phyloP scores from a whole-genome alignment of 768 basidiomycete species.

The Collybia mongolica region DNA sequence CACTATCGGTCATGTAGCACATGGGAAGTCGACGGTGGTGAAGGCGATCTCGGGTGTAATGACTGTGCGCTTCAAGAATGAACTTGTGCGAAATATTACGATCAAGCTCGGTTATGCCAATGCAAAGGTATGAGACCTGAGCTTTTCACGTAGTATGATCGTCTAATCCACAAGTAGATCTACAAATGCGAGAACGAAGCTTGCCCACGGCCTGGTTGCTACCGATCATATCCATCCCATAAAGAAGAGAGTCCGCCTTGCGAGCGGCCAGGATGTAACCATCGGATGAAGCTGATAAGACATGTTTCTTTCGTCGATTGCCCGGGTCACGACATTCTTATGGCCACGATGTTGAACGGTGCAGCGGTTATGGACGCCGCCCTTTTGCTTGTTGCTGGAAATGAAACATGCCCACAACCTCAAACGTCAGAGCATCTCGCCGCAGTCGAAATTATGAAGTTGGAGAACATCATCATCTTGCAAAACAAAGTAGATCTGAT shows the following conservation, averaged over 20 bases:
- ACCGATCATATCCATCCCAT: conserved; percentile 89
- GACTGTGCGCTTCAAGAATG: conserved; percentile 99
- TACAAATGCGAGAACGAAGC: conserved; percentile 96
- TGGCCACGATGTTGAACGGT: conserved; percentile 99
- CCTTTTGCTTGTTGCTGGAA: conserved; percentile 91
- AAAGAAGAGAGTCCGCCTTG: conserved; percentile 95
- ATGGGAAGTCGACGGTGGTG: conserved; percentile 95
- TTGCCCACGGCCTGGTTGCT: conserved; percentile 93
- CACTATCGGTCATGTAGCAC: conserved; percentile 98
- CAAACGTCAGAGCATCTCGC: conserved; percentile 99
- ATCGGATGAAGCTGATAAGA: conserved; percentile 86
- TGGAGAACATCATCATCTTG: conserved; percentile 95
- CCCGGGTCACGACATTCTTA: conserved; percentile 98
- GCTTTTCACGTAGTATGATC: conserved; percentile 2
- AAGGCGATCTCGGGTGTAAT: conserved; percentile 98
- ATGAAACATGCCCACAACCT: conserved; percentile 98
- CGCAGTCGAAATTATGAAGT: conserved; percentile 99
- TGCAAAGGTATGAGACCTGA: conserved; percentile 73
- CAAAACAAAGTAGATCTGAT: conserved; percentile 99
- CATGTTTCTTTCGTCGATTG: conserved; percentile 99
- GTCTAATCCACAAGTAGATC: conserved; percentile 55
- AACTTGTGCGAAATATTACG: conserved; percentile 97
- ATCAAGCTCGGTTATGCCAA: conserved; percentile 99
- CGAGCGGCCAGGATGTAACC: conserved; percentile 89
- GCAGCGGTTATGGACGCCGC: conserved; percentile 99